Percentiles rank a stretch among this genome's conserved stretches.
Evolutionary conservation across 805 yeast species (phyloP).

Genomic region (Candida tibetensis): DNA sequence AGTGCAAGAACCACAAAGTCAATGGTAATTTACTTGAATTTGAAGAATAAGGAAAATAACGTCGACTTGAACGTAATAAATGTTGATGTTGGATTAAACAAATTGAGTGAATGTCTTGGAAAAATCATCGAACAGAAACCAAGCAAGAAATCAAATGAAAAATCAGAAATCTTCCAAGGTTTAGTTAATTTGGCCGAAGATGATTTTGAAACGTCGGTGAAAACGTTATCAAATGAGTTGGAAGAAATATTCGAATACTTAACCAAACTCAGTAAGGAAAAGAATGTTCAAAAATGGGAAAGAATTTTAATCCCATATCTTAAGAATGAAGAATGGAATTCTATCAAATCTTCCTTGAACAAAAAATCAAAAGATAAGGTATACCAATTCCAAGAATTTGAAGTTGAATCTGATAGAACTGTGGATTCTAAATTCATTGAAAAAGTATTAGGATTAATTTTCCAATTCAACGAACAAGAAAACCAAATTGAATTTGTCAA

Average conservation of each 20-base stretch:
- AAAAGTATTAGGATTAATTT: slow-evolving; percentile 42
- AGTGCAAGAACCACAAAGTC: slow-evolving; percentile 40
- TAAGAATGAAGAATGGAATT: slow-evolving; percentile 26
- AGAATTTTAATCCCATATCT: slow-evolving; percentile 27
- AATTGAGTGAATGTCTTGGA: slow-evolving; percentile 67
- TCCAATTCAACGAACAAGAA: slow-evolving; percentile 20
- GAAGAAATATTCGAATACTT: slow-evolving; percentile 25
- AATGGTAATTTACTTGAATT: slow-evolving; percentile 40
- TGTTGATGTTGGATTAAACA: slow-evolving; percentile 64
- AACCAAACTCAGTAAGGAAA: slow-evolving; percentile 14
- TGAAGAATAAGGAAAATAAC: slow-evolving; percentile 41
- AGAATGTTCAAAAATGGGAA: slow-evolving; percentile 26
- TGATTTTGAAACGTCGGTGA: slow-evolving; percentile 17
- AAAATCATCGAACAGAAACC: slow-evolving; percentile 42
- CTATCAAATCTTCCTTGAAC: slow-evolving; percentile 16
- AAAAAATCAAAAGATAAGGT: slow-evolving; percentile 11
- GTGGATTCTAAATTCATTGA: slow-evolving; percentile 58
- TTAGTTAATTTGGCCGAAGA: slow-evolving; percentile 22
- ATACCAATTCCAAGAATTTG: slow-evolving; percentile 46
- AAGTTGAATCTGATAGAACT: slow-evolving; percentile 62
- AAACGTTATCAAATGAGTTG: slow-evolving; percentile 16
- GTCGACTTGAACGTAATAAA: slow-evolving; percentile 44
- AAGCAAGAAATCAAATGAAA: slow-evolving; percentile 5
- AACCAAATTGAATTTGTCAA: slow-evolving; percentile 24
- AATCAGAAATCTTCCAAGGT: slow-evolving; percentile 22